Percentiles rank a stretch among this genome's conserved stretches.
Evolutionary conservation across 2,329 filamentous ascomycete species (phyloP).

Genomic region (Diaporthe aspalathi): DNA sequence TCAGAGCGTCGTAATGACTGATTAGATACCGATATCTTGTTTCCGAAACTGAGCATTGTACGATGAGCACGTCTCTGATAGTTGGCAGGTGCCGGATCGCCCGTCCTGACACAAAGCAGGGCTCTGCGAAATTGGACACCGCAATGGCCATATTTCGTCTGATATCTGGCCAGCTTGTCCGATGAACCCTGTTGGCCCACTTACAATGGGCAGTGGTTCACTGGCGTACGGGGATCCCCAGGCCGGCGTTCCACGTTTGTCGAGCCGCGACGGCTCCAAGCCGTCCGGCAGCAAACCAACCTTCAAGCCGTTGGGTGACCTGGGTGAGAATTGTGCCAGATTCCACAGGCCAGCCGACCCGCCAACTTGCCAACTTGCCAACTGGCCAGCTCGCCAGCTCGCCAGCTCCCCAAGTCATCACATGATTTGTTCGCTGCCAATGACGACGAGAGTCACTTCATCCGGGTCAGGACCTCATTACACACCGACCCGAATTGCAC

Average conservation of each 20-base stretch:
- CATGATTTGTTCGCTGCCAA: background rate
- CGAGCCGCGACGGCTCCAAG: conserved; percentile 18
- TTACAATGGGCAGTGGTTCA: conserved; percentile 10
- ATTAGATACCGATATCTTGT: background rate
- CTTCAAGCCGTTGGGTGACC: conserved; percentile 42
- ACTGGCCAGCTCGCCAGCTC: background rate
- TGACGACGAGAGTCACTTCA: background rate
- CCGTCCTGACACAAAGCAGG: background rate
- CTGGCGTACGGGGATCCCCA: conserved; percentile 27
- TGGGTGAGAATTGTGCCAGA: background rate
- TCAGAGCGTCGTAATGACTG: conserved; percentile 1
- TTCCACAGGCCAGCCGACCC: background rate
- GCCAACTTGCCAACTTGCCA: background rate
- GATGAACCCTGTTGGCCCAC: conserved; percentile 27
- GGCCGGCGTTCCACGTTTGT: conserved; percentile 15
- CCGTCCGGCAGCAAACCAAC: conserved; percentile 26
- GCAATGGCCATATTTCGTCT: conserved; percentile 23
- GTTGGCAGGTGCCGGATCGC: background rate
- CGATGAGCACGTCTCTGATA: background rate
- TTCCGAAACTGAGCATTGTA: conserved; percentile 2
- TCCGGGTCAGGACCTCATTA: background rate
- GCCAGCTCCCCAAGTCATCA: background rate
- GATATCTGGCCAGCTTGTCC: conserved; percentile 27
- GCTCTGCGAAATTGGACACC: background rate
- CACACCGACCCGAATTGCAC: background rate